Conservation (phyloP, 2,329 filamentous ascomycete species). For the Aspergillus carbonarius region DNA sequence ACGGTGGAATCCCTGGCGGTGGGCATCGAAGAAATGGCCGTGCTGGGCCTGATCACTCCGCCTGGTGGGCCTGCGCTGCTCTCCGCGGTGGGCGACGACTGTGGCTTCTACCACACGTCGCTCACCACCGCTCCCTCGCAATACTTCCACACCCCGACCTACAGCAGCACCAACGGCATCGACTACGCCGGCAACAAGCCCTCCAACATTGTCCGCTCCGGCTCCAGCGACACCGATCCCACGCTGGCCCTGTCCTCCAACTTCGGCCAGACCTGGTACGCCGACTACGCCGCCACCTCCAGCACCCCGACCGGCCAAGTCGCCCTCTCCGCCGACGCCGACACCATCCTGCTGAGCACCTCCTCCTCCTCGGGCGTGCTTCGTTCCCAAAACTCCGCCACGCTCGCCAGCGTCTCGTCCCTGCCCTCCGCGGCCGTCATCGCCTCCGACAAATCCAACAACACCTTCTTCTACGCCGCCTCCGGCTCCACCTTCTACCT, state of each 20-base stretch:
- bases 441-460: constrained; percentile 56
- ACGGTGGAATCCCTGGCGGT: constrained; percentile 53
- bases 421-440: constrained; percentile 50
- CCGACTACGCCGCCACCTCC: constrained; percentile 49
- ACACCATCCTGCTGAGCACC: constrained; percentile 39
- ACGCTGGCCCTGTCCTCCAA: constrained; percentile 51
- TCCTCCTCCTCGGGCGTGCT: constrained; percentile 21
- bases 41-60: constrained; percentile 51
- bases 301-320: constrained; percentile 47
- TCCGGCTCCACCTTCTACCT: constrained; percentile 52
- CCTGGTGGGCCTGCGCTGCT: constrained; percentile 54
- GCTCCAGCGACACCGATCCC: constrained; percentile 42
- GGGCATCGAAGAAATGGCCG: constrained; percentile 56
- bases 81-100: constrained; percentile 53
- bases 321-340: constrained; percentile 53
- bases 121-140: constrained; percentile 47
- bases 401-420: constrained; percentile 48
- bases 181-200: constrained; percentile 44
- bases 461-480: constrained; percentile 54
- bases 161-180: constrained; percentile 48
- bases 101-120: constrained; percentile 46
- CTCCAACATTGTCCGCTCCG: constrained; percentile 52
- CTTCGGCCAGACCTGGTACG: constrained; percentile 53
- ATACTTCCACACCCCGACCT: constrained; percentile 51
- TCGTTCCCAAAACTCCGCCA: constrained; percentile 17